A percentile compares a stretch with the other conserved stretches of the same genome.
Evolutionary conservation across 2,329 filamentous ascomycete species (phyloP).

Genomic region (Trichoderma sp.): DNA sequence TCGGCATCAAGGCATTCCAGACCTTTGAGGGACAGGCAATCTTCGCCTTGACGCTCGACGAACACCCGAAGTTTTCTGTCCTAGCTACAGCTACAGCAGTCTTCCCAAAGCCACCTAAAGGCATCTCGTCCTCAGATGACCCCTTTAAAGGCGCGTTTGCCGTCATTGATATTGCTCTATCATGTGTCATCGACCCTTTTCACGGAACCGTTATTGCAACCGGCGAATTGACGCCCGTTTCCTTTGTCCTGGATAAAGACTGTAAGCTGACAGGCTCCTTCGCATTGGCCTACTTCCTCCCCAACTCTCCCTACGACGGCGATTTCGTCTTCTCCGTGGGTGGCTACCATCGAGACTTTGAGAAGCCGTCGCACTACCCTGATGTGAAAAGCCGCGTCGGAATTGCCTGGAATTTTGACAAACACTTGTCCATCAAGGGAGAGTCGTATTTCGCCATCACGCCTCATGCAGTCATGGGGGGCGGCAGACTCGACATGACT

Average conservation of each 20-base stretch:
- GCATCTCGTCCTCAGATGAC: not conserved
- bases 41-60: not conserved
- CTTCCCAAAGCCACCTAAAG: not conserved
- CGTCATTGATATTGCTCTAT: not conserved
- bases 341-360: not conserved
- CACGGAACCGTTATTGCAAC: not conserved
- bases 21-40: not conserved
- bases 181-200: not conserved
- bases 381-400: not conserved
- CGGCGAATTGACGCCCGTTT: not conserved
- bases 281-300: not conserved
- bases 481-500: not conserved
- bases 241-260: not conserved
- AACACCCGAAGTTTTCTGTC: not conserved
- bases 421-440: not conserved
- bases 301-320: not conserved
- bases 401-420: not conserved
- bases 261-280: not conserved
- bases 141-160: not conserved
- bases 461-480: not conserved
- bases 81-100: not conserved
- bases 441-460: not conserved
- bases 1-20: not conserved
- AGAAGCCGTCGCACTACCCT: not conserved
- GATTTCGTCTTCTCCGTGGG: conserved; percentile 1